These are phyloP conservation scores for Sicyos edulis DNA, from an alignment of 306 rosid species.

Conservation along the genomic window DNA sequence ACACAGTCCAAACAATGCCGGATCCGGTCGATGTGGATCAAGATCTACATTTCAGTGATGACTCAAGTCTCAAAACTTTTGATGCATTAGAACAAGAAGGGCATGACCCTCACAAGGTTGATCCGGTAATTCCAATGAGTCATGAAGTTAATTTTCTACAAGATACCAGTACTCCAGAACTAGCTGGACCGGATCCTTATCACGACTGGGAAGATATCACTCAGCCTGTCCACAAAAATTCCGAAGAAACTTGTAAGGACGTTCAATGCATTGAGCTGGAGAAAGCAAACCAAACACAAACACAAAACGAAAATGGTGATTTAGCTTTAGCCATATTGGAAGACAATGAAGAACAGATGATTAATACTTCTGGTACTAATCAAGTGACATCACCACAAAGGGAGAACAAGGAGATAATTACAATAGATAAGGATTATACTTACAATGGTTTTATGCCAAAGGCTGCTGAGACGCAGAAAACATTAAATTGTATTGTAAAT, in stretches of 20 bases:
- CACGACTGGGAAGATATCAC: conserved; percentile 53
- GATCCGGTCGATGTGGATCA: conserved; percentile 22
- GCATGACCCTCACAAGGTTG: conserved; percentile 28
- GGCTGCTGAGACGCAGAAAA: conserved; percentile 28
- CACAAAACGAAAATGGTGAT: background rate
- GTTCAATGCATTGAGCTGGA: background rate
- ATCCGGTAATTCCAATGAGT: conserved; percentile 29
- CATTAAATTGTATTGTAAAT: conserved; percentile 35
- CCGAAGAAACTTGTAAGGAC: background rate
- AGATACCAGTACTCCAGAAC: conserved; percentile 39
- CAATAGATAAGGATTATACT: conserved; percentile 24
- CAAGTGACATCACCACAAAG: conserved; percentile 24
- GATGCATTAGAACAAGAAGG: conserved; percentile 19
- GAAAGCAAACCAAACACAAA: background rate
- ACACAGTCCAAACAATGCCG: conserved; percentile 29
- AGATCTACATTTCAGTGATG: conserved; percentile 18
- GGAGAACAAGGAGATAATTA: conserved; percentile 26
- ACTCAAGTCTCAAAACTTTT: conserved; percentile 6
- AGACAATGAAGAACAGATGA: background rate
- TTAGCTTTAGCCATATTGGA: background rate
- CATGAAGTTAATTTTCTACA: conserved; percentile 32
- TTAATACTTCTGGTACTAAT: conserved; percentile 1
- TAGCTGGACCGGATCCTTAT: conserved; percentile 43
- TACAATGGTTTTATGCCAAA: conserved; percentile 32
- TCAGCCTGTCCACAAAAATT: background rate